These are phyloP conservation scores for Endotrypanum monterogeii DNA, from an alignment of 208 protist genomes.

Conservation along the genomic window DNA sequence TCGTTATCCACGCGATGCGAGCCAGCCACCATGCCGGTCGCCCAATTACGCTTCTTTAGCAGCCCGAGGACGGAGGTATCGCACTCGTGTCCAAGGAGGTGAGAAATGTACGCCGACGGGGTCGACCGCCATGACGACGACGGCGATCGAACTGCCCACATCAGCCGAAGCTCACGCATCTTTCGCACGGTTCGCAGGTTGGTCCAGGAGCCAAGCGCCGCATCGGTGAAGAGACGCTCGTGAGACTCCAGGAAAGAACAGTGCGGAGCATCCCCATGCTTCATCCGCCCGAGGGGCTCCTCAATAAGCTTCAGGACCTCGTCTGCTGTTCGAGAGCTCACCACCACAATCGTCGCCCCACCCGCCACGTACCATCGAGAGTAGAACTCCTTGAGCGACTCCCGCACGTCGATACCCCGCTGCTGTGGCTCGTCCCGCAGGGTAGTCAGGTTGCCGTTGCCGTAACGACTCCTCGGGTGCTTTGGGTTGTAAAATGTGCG, in stretches of 20 bases:
- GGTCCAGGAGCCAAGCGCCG: constrained; percentile 34
- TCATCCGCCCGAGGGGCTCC: constrained; percentile 49
- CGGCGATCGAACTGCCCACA: constrained; percentile 58
- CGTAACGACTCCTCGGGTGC: constrained; percentile 86
- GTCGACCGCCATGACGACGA: constrained; percentile 50
- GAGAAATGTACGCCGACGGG: constrained; percentile 76
- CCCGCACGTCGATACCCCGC: constrained; percentile 63
- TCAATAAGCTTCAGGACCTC: constrained; percentile 48
- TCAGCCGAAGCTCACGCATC: constrained; percentile 45
- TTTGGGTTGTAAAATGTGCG: constrained; percentile 47
- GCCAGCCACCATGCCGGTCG: constrained; percentile 75
- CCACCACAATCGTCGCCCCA: constrained; percentile 38
- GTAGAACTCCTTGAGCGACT: constrained; percentile 73
- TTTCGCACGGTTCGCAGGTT: constrained; percentile 75
- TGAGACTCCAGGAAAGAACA: constrained; percentile 33
- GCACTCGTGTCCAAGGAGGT: constrained; percentile 95
- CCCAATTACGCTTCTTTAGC: constrained; percentile 73
- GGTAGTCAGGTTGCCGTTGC: constrained; percentile 87
- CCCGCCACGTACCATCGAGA: constrained; percentile 19
- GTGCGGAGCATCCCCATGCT: constrained; percentile 20
- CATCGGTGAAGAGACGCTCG: constrained; percentile 29
- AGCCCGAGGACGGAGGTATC: constrained; percentile 85
- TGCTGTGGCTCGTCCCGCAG: constrained; percentile 58
- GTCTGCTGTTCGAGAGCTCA: constrained; percentile 45
- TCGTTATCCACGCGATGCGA: constrained; percentile 58